Base-by-base conservation (phyloP, 345 rosid species). In the Arabidopsis thaliana region DNA sequence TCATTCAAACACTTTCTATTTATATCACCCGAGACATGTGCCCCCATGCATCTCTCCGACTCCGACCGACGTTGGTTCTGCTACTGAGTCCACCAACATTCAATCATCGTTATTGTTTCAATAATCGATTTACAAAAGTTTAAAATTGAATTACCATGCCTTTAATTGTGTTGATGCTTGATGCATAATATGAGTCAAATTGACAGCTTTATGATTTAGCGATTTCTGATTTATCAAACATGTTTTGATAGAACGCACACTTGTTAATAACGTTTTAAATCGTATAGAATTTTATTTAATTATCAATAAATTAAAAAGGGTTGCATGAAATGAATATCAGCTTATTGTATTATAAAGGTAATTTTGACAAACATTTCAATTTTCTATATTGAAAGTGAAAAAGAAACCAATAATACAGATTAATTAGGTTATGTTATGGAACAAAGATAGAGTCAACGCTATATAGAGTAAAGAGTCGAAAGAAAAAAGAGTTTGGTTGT, bases 381-480 rank as follows among this genome's bases (percentile, higher is more conserved):
- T 59, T 59, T 22, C 2, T 37, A 37, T 10, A 4, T 34, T 20
- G 1, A 58, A 1, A 33, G 24, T 10, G 20, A 22, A 13, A 8
- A 28, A 4, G 1, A 2, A 4, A 6, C 7, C 7, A 32, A 57
- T 14, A 36, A 45, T 2, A 22, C 33, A 37, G 24, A 66, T 25
- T 6, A 12, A 16, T 16, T 16, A 16, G 20, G 33, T 51, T 46
- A 38, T 65, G 51, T 57, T 57, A 65, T 46, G 24, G 30, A 66
- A 74, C 72, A 74, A 74, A 65, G 65, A 57, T 56, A 25, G 59
- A 74, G 63, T 74, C 78, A 74, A 57, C 72, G 57, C 40, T 14
- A 2, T 28, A 28, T 28, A 65, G 40, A 34, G 58, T 48, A 4
- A 33, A 63, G 77, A 63, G 45, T 16, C 23, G 7, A 20, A 48